Evolutionary conservation across 352 stramenopile species (phyloP), one percentile per base, ranked within the genome.

Genomic region (Globisporangium iwayamae): DNA sequence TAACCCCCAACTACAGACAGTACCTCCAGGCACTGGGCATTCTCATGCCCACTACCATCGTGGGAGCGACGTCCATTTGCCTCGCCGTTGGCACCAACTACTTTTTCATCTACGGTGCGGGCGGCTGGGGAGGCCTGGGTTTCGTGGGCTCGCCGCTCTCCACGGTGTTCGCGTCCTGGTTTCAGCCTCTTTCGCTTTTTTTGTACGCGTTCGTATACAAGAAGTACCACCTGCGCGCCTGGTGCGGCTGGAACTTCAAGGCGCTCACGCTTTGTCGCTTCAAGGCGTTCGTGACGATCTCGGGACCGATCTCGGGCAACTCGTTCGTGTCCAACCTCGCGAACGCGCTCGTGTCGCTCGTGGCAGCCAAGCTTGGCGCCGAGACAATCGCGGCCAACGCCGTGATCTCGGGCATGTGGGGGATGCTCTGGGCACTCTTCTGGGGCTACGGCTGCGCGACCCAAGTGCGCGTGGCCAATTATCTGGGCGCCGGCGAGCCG

Each of bases 401-500:
- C 28, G 79, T 93, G 28, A 76, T 93, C 55, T 80, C 81, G 2
- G 76, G 79, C 7, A 73, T 93, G 52, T 91, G 83, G 81, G 68
- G 71, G 3, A 43, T 93, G 36, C 72, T 91, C 1, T 93, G 83
- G 81, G 81, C 80, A 9, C 73, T 93, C 28, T 91, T 90, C 60
- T 93, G 85, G 83, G 83, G 83, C 13, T 93, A 90, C 52, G 85
- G 78, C 47, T 93, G 83, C 52, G 85, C 85, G 11, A 91, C 83
- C 1, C 85, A 94, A 61, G 75, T 90, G 43, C 83, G 83, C 28
- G 81, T 92, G 28, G 85, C 83, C 60, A 92, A 88, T 61, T 90
- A 92, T 54, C 64, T 94, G 2, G 83, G 83, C 5, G 83, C 85
- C 5, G 77, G 75, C 1, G 70, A 82, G 46, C 83, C 85, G 0